phyloP scores from a whole-genome alignment of 2,329 filamentous ascomycete species.

The Metarhizium guizhouense region DNA sequence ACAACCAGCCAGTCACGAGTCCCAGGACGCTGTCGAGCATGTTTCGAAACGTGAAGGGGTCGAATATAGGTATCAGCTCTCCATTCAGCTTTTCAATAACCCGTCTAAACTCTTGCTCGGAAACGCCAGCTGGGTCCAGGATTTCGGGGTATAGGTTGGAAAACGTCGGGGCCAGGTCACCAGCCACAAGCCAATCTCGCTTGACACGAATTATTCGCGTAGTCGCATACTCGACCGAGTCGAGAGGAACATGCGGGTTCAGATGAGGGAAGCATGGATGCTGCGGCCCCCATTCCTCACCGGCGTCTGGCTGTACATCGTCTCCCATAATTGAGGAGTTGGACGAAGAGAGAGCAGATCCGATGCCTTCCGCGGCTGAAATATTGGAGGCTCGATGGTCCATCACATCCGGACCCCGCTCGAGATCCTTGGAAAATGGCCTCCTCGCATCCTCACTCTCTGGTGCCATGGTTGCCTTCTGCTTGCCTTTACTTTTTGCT shows the following conservation, averaged over 20 bases:
- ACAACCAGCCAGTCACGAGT: constrained; percentile 82
- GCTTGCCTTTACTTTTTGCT: constrained; percentile 40
- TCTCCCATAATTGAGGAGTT: constrained; percentile 56
- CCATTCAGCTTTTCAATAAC: constrained; percentile 77
- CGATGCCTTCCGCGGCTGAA: constrained; percentile 42
- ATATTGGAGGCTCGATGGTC: constrained; percentile 36
- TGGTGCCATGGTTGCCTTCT: constrained; percentile 36
- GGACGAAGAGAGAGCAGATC: constrained; percentile 45
- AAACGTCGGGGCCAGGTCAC: constrained; percentile 86
- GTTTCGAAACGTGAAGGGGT: constrained; percentile 68
- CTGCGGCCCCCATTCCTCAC: constrained; percentile 81
- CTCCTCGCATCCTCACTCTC: constrained; percentile 24
- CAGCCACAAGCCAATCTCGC: constrained; percentile 82
- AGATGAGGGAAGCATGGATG: constrained; percentile 93
- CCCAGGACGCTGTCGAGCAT: constrained; percentile 73
- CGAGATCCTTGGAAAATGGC: constrained; percentile 42
- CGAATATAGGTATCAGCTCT: constrained; percentile 67
- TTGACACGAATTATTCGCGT: constrained; percentile 89
- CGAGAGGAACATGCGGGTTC: constrained; percentile 79
- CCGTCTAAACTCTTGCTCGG: constrained; percentile 77
- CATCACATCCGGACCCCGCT: constrained; percentile 41
- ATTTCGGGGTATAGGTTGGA: constrained; percentile 96
- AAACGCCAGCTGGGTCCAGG: constrained; percentile 70
- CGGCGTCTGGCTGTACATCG: constrained; percentile 55
- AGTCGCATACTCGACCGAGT: constrained; percentile 62